These are phyloP conservation scores for Fusarium haematococcum DNA, from an alignment of 2,329 filamentous ascomycete species.

Conservation along the genomic window DNA sequence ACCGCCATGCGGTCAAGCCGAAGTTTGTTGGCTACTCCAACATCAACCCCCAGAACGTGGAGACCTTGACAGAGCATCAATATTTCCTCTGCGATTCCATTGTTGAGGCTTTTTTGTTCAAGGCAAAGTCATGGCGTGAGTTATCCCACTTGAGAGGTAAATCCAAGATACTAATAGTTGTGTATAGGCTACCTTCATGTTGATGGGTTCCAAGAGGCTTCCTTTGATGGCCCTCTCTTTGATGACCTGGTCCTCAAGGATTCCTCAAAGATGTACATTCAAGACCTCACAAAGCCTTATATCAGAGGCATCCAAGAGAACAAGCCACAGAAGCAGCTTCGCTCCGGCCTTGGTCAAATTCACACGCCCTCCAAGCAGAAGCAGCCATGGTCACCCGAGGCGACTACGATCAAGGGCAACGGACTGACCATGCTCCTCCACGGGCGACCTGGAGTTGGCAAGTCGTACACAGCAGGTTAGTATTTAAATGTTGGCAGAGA, in stretches of 20 bases:
- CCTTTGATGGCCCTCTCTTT: neutral
- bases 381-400: neutral
- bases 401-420: neutral
- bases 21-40: neutral
- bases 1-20: neutral
- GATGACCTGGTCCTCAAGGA: neutral
- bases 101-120: neutral
- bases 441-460: neutral
- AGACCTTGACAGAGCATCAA: neutral
- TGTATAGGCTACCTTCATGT: neutral
- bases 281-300: neutral
- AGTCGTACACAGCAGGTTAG: neutral
- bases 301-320: neutral
- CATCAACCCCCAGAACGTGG: neutral
- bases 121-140: neutral
- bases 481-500: neutral
- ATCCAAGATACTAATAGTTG: neutral
- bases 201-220: neutral
- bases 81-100: neutral
- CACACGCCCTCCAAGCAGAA: neutral
- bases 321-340: neutral
- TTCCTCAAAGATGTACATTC: neutral
- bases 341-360: neutral
- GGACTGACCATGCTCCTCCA: neutral
- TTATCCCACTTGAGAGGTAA: neutral